Base-by-base conservation (phyloP, 768 basidiomycete genomes). In the Calocera viscosa region DNA sequence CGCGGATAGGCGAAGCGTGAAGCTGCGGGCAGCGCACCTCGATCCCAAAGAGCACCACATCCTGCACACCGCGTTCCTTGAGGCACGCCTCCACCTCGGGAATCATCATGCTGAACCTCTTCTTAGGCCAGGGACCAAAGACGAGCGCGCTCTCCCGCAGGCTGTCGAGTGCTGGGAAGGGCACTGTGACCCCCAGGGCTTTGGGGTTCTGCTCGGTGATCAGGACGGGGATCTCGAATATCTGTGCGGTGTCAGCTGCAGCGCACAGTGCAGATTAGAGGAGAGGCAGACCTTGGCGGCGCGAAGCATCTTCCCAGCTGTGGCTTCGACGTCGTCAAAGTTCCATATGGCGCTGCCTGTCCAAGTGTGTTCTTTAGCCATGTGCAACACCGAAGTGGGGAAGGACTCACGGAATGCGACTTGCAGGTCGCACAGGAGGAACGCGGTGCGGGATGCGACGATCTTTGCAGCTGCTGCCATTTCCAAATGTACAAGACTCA, bases 401-500 rank as follows among this genome's bases (percentile, higher is more conserved):
- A 26, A 16, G 3, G 16, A 67, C 84, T 69, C 70, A 91, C 90
- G 78, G 77, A 92, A 88, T 69, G 83, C 82, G 8, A 82, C 79
- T 76, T 94, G 93, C 1, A 94, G 76, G 75, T 95, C 94, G 74
- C 93, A 96, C 30, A 91, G 77, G 67, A 94, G 82, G 79, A 95
- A 84, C 63, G 88, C 72, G 17, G 83, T 74, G 65, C 70, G 64
- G 30, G 24, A 2, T 28, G 53, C 53, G 26, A 32, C 53, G 53
- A 60, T 60, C 53, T 60, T 60, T 32, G 26, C 53, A 8, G 30
- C 30, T 14, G 26, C 53, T 7, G 53, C 26, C 35, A 38, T 38
- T 38, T 5, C 7, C 5, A 38, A 5, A 38, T 38, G 35, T 14
- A 38, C 35, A 38, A 5, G 35, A 14, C 7, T 5, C 5, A 5